A percentile compares a stretch with the other conserved stretches of the same genome.
Evolutionary conservation across 108 stramenopile species (phyloP).

Genomic region (Fragilariopsis cylindrus): DNA sequence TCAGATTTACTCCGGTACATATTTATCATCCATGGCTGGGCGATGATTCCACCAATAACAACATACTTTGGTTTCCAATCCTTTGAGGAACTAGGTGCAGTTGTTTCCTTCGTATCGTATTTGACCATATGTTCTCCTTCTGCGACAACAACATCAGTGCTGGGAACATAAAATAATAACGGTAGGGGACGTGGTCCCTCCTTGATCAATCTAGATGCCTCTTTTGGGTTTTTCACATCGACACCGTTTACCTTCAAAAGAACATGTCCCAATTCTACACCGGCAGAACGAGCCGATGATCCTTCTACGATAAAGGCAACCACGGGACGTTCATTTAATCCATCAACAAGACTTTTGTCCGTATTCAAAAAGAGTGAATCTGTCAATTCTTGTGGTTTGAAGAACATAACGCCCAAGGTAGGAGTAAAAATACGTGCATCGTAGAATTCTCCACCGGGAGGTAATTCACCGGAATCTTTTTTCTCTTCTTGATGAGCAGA

Average conservation of each 20-base stretch:
- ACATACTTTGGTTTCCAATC: slow-evolving; percentile 93
- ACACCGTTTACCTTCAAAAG: slow-evolving; percentile 87
- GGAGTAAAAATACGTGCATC: slow-evolving; percentile 91
- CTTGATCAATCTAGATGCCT: slow-evolving; percentile 87
- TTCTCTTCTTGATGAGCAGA: slow-evolving; percentile 43
- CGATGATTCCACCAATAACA: slow-evolving; percentile 92
- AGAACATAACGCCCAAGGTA: slow-evolving; percentile 92
- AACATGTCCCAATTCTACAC: slow-evolving; percentile 87
- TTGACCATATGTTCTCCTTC: slow-evolving; percentile 93
- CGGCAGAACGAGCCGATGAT: slow-evolving; percentile 73
- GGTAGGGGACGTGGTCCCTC: slow-evolving; percentile 87
- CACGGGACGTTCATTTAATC: slow-evolving; percentile 79
- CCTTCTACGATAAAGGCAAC: slow-evolving; percentile 92
- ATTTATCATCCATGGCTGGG: slow-evolving; percentile 93
- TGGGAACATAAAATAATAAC: slow-evolving; percentile 84
- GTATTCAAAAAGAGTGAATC: slow-evolving; percentile 84
- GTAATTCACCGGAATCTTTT: slow-evolving; percentile 61
- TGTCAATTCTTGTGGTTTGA: slow-evolving; percentile 88
- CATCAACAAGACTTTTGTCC: slow-evolving; percentile 65
- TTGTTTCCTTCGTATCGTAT: slow-evolving; percentile 86
- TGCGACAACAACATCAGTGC: slow-evolving; percentile 75
- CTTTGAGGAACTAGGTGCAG: slow-evolving; percentile 82
- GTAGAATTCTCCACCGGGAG: slow-evolving; percentile 88
- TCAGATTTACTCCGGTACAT: slow-evolving; percentile 93
- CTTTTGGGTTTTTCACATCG: slow-evolving; percentile 88